Evolutionary conservation across 768 basidiomycete genomes (phyloP).

Genomic region (Leccinellum albellum): DNA sequence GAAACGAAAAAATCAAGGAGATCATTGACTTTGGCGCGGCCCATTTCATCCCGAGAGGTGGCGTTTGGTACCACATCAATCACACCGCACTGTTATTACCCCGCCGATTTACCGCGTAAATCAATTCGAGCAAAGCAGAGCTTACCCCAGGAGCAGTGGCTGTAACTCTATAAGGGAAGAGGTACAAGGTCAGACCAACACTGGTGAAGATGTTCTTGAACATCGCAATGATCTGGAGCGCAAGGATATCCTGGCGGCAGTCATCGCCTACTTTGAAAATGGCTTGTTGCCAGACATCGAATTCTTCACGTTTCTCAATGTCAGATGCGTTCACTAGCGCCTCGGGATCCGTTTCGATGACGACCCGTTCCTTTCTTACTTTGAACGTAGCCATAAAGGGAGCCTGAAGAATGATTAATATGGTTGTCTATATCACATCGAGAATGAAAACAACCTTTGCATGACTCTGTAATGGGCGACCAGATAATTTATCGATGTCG

Average conservation of each 20-base stretch:
- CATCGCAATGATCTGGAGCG: slow-evolving; percentile 97
- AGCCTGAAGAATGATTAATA: slow-evolving; percentile 51
- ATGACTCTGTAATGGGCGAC: slow-evolving; percentile 93
- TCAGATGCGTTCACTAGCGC: slow-evolving; percentile 64
- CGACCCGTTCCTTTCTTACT: slow-evolving; percentile 80
- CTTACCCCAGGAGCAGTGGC: slow-evolving; percentile 92
- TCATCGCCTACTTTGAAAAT: slow-evolving; percentile 99
- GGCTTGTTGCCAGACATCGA: slow-evolving; percentile 94
- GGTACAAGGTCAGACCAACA: slow-evolving; percentile 84
- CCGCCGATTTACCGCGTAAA: not conserved
- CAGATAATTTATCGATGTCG: slow-evolving; percentile 97
- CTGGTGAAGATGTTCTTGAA: slow-evolving; percentile 96
- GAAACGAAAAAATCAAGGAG: slow-evolving; percentile 90
- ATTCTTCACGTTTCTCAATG: slow-evolving; percentile 55
- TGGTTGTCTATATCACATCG: not conserved
- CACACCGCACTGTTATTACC: slow-evolving; percentile 76
- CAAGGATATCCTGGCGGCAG: slow-evolving; percentile 97
- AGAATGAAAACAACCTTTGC: slow-evolving; percentile 66
- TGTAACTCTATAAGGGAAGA: slow-evolving; percentile 95
- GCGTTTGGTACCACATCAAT: slow-evolving; percentile 98
- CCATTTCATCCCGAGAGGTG: slow-evolving; percentile 99
- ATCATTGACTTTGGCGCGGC: slow-evolving; percentile 96
- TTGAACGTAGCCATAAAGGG: slow-evolving; percentile 99
- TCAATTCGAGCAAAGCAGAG: not conserved
- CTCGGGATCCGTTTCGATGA: slow-evolving; percentile 68